Percentiles rank a stretch among this genome's conserved stretches.
phyloP scores from a whole-genome alignment of 2,329 filamentous ascomycete genomes.

The Calonectria multiphialidica region DNA sequence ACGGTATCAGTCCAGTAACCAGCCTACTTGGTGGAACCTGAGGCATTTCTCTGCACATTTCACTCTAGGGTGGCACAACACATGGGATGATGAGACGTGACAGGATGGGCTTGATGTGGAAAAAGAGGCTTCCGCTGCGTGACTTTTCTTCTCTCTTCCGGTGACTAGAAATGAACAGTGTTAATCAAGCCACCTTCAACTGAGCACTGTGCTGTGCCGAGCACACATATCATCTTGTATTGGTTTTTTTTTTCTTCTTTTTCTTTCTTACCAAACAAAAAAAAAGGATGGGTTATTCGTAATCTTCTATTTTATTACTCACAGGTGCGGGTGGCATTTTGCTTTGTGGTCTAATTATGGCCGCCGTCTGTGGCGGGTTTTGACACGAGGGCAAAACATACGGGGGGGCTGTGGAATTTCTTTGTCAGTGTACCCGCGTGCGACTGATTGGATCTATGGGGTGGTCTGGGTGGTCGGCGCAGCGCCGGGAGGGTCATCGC shows the following conservation, averaged over 20 bases:
- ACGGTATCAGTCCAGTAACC: conserved; percentile 26
- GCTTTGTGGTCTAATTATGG: not conserved
- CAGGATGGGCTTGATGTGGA: not conserved
- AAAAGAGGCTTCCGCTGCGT: not conserved
- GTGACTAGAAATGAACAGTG: not conserved
- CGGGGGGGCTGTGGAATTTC: not conserved
- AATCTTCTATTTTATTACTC: not conserved
- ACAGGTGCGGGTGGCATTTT: not conserved
- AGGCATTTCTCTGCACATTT: conserved; percentile 51
- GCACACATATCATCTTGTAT: too few relatives aligned
- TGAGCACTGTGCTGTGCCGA: not conserved
- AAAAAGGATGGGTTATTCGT: too few relatives aligned
- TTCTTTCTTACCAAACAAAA: too few relatives aligned
- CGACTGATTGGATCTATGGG: conserved; percentile 9
- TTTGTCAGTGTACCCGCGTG: conserved; percentile 19
- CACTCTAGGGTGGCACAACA: conserved; percentile 19
- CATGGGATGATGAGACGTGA: not conserved
- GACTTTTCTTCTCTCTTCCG: not conserved
- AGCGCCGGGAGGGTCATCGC: conserved; percentile 26
- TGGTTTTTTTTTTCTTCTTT: too few relatives aligned
- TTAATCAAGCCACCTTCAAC: not conserved
- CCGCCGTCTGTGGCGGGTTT: not conserved
- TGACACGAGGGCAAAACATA: conserved; percentile 6
- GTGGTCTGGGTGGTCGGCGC: conserved; percentile 2
- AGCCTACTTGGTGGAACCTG: conserved; percentile 41